Evolutionary conservation across 106 monocot species (phyloP).

Genomic region (Dendrobium catenatum): DNA sequence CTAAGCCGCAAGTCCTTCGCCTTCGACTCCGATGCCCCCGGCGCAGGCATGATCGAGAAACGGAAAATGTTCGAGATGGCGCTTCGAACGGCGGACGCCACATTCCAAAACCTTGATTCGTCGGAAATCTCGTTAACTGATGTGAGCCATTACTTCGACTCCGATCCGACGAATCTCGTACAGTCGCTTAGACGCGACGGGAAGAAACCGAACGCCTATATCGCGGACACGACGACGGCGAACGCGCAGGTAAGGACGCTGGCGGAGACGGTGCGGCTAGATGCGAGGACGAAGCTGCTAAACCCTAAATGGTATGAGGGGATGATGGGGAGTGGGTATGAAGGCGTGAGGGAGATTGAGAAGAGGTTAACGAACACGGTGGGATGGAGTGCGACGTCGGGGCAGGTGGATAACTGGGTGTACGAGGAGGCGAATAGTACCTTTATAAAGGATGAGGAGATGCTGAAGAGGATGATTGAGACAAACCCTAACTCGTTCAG

Average conservation of each 20-base stretch:
- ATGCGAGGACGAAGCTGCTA: slow-evolving; percentile 64
- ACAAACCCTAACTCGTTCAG: slow-evolving; percentile 68
- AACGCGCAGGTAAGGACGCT: slow-evolving; percentile 65
- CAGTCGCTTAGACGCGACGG: slow-evolving; percentile 47
- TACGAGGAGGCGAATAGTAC: slow-evolving; percentile 74
- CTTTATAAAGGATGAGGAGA: slow-evolving; percentile 65
- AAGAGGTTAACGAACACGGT: slow-evolving; percentile 75
- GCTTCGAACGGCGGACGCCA: slow-evolving; percentile 62
- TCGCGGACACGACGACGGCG: slow-evolving; percentile 71
- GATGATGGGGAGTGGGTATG: slow-evolving; percentile 63
- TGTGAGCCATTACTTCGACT: slow-evolving; percentile 81
- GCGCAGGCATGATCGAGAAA: slow-evolving; percentile 53
- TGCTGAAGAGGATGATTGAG: slow-evolving; percentile 55
- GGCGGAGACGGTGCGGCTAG: slow-evolving; percentile 63
- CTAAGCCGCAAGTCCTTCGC: slow-evolving; percentile 69
- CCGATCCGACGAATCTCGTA: slow-evolving; percentile 71
- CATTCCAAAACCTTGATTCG: slow-evolving; percentile 76
- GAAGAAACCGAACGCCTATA: slow-evolving; percentile 49
- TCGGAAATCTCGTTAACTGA: slow-evolving; percentile 70
- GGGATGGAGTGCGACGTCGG: slow-evolving; percentile 74
- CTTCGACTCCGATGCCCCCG: slow-evolving; percentile 66
- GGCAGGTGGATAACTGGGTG: slow-evolving; percentile 79
- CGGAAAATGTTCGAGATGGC: slow-evolving; percentile 63
- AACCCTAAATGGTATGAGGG: slow-evolving; percentile 84
- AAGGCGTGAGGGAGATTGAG: slow-evolving; percentile 75